Conservation (phyloP, 495 filamentous ascomycete genomes). For the Penicillium ochrochloron region DNA sequence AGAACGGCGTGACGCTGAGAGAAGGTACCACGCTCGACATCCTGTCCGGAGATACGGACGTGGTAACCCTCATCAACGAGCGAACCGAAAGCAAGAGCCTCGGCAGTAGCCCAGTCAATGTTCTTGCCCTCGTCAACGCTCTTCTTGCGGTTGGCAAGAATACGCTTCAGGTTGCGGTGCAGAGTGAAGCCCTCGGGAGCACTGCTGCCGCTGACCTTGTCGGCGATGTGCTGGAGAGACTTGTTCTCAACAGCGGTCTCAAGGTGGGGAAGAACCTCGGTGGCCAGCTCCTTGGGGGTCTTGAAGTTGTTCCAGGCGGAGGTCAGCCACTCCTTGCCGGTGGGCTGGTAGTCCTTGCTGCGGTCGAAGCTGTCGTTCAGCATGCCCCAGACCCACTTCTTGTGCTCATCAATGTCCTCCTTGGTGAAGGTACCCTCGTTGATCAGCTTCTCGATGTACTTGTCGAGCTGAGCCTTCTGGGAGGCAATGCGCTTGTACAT, state of each 20-base stretch:
- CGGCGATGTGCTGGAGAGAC: slow-evolving; percentile 76
- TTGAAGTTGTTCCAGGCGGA: slow-evolving; percentile 99
- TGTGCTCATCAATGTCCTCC: slow-evolving; percentile 98
- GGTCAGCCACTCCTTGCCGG: slow-evolving; percentile 95
- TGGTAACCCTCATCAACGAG: slow-evolving; percentile 92
- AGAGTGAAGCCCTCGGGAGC: slow-evolving; percentile 83
- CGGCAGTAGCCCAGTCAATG: slow-evolving; percentile 97
- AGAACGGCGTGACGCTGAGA: slow-evolving; percentile 97
- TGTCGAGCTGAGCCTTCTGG: slow-evolving; percentile 79
- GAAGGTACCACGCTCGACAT: slow-evolving; percentile 99
- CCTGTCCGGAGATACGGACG: slow-evolving; percentile 95
- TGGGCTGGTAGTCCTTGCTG: slow-evolving; percentile 96
- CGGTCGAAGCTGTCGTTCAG: slow-evolving; percentile 94
- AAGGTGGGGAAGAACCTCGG: slow-evolving; percentile 90
- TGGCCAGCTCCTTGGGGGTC: slow-evolving; percentile 95
- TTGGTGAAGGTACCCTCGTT: slow-evolving; percentile 92
- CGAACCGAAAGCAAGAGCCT: slow-evolving; percentile 93
- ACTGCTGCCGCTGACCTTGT: slow-evolving; percentile 68
- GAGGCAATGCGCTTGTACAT: slow-evolving; percentile 97
- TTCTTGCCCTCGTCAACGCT: slow-evolving; percentile 88
- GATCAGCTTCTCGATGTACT: slow-evolving; percentile 86
- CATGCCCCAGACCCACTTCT: slow-evolving; percentile 99
- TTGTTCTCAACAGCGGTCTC: slow-evolving; percentile 77
- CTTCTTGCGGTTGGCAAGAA: slow-evolving; percentile 87
- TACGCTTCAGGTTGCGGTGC: slow-evolving; percentile 96